phyloP scores from a whole-genome alignment of 306 rosid genomes.

The Corylus heterophylla region DNA sequence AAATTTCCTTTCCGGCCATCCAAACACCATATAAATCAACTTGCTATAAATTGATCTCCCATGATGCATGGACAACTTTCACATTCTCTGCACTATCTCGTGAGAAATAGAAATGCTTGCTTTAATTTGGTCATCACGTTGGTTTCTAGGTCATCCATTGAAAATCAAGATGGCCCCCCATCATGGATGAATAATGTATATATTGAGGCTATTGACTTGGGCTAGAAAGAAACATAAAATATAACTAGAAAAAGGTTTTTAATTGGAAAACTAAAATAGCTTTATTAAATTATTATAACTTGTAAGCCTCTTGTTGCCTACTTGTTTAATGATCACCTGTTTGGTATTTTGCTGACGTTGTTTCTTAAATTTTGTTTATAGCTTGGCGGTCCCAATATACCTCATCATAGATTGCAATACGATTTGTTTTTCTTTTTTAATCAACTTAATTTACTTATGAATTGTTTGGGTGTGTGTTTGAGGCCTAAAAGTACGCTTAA shows the following conservation, averaged over 20 bases:
- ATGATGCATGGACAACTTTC: background rate
- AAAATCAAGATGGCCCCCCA: slow-evolving; percentile 32
- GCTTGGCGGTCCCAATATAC: slow-evolving; percentile 16
- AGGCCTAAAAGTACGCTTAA: no score
- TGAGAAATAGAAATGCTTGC: slow-evolving; percentile 10
- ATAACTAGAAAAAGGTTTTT: slow-evolving; percentile 17
- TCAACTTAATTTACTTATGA: no score
- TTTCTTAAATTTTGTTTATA: slow-evolving; percentile 6
- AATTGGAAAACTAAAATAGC: slow-evolving; percentile 17
- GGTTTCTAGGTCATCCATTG: slow-evolving; percentile 30
- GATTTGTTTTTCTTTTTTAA: slow-evolving; percentile 1
- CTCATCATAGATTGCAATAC: slow-evolving; percentile 11
- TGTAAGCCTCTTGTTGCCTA: slow-evolving; percentile 30
- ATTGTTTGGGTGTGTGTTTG: no score
- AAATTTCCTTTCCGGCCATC: background rate
- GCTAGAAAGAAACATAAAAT: slow-evolving; percentile 29
- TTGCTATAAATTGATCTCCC: background rate
- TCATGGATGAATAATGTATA: slow-evolving; percentile 31
- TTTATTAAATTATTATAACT: slow-evolving; percentile 33
- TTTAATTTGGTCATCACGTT: slow-evolving; percentile 25
- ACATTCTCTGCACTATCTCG: slow-evolving; percentile 6
- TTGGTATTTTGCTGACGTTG: slow-evolving; percentile 21
- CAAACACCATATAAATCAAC: background rate
- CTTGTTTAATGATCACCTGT: slow-evolving; percentile 26
- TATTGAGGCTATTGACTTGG: slow-evolving; percentile 40